Conservation (phyloP, 83 land plant species). For the Picea engelmannii region DNA sequence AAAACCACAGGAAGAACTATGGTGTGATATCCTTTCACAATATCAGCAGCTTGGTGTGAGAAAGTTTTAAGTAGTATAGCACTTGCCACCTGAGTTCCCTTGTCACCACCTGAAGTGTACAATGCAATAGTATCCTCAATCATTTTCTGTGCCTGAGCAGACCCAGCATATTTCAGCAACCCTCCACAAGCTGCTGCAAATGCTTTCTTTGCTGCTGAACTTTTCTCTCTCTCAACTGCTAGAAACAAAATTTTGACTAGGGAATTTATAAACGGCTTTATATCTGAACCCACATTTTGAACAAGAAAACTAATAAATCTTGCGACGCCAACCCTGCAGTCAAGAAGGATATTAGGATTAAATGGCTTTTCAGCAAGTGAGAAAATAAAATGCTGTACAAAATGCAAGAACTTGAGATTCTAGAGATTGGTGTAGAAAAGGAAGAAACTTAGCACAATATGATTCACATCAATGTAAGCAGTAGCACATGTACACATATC, state of each 20-base stretch:
- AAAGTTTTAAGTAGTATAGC: slow-evolving; percentile 73
- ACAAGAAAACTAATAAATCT: slow-evolving; percentile 74
- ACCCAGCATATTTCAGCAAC: slow-evolving; percentile 66
- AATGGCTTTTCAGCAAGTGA: not conserved
- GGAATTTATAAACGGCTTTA: slow-evolving; percentile 62
- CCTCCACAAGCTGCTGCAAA: slow-evolving; percentile 90
- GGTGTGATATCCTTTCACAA: slow-evolving; percentile 72
- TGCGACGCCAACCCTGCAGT: slow-evolving; percentile 91
- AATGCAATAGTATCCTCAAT: slow-evolving; percentile 76
- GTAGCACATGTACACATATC: not conserved
- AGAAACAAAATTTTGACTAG: slow-evolving; percentile 73
- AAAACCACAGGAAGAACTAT: slow-evolving; percentile 75
- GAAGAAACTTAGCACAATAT: not conserved
- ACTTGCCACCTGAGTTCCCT: slow-evolving; percentile 77
- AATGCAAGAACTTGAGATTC: not conserved
- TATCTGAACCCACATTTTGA: slow-evolving; percentile 64
- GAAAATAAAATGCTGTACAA: not conserved
- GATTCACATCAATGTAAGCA: not conserved
- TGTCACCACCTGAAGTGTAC: slow-evolving; percentile 49
- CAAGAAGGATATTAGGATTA: not conserved
- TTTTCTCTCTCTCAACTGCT: slow-evolving; percentile 77
- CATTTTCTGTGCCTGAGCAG: slow-evolving; percentile 63
- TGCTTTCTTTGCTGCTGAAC: slow-evolving; percentile 76
- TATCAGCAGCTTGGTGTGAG: slow-evolving; percentile 67
- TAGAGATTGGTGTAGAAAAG: not conserved